phyloP scores from a whole-genome alignment of 73 alveolate species.

The Paramecium primaurelia region DNA sequence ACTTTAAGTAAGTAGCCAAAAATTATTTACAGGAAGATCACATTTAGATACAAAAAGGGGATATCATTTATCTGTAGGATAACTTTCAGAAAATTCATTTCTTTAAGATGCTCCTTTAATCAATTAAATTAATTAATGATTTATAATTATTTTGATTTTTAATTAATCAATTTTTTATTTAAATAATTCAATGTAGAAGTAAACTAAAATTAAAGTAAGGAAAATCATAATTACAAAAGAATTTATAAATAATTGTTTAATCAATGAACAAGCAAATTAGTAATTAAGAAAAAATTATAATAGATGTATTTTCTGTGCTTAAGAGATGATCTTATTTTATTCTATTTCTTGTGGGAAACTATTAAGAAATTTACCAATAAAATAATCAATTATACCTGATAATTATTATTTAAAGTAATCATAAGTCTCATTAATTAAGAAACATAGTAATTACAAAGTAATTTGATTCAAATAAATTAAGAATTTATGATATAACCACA shows the following conservation, averaged over 20 bases:
- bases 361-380: neutral
- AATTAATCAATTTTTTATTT: neutral
- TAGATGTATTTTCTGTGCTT: neutral
- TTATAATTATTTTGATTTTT: neutral
- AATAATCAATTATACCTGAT: neutral
- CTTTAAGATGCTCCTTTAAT: constrained; percentile 32
- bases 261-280: neutral
- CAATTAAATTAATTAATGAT: constrained; percentile 13
- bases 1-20: neutral
- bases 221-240: neutral
- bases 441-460: neutral
- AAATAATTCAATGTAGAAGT: neutral
- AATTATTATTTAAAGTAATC: neutral
- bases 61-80: constrained; percentile 19
- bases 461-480: neutral
- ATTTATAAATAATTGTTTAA: neutral
- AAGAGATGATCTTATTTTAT: neutral
- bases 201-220: neutral
- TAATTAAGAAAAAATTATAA: neutral
- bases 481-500: neutral
- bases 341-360: neutral
- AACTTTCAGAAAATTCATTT: constrained; percentile 45
- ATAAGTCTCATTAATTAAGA: neutral
- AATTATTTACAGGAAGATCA: constrained; percentile 37
- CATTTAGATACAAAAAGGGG: neutral